Conservation (phyloP, 1,284 basidiomycete species). For the Meripilus lineatus region DNA sequence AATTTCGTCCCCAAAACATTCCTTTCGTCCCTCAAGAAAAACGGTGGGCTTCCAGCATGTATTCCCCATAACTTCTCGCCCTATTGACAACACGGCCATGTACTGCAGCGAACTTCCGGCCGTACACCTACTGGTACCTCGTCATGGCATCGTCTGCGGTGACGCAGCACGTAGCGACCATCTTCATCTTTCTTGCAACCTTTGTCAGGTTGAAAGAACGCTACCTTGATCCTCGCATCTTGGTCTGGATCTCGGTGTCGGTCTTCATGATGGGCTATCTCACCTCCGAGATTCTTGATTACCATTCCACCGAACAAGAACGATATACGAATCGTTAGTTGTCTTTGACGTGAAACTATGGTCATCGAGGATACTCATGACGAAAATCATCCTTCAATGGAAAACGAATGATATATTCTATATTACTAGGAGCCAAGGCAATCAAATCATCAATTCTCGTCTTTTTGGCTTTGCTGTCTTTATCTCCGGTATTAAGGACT, state of each 20-base stretch:
- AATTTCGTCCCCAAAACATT: slow-evolving; percentile 82
- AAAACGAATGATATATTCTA: no score
- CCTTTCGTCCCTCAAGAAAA: slow-evolving; percentile 70
- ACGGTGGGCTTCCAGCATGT: slow-evolving; percentile 52
- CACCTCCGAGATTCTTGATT: slow-evolving; percentile 57
- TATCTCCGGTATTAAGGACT: slow-evolving; percentile 89
- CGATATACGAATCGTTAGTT: neutral
- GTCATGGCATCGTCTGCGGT: slow-evolving; percentile 73
- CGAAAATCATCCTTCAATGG: no score
- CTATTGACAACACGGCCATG: neutral
- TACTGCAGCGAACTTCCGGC: slow-evolving; percentile 65
- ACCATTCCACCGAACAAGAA: slow-evolving; percentile 16
- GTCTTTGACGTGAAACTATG: no score
- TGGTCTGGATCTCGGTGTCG: slow-evolving; percentile 63
- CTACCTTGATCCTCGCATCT: slow-evolving; percentile 59
- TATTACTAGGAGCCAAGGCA: slow-evolving; percentile 64
- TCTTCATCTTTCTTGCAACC: slow-evolving; percentile 78
- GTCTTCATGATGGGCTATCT: slow-evolving; percentile 59
- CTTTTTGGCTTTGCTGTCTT: slow-evolving; percentile 82
- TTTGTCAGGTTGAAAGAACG: slow-evolving; percentile 72
- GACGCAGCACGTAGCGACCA: slow-evolving; percentile 79
- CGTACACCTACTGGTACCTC: slow-evolving; percentile 72
- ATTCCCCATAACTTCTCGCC: neutral
- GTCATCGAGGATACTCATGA: no score
- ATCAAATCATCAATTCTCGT: slow-evolving; percentile 79